Conservation (phyloP, 2,329 filamentous ascomycete genomes). For the Ophiostoma fasciatum region DNA sequence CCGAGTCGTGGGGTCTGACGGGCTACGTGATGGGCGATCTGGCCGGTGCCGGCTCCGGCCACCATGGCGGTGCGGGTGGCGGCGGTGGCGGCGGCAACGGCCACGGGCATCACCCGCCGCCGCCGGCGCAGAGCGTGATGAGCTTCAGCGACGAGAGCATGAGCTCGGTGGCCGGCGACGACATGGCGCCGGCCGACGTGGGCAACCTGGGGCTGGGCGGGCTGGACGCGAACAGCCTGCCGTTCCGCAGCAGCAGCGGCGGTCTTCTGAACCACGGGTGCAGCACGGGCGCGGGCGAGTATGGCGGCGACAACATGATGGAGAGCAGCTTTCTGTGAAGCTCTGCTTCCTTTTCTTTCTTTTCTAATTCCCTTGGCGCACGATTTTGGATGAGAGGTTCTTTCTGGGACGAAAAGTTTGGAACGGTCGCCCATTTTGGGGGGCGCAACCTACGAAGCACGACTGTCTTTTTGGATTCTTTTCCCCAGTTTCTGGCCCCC, state of each 20-base stretch:
- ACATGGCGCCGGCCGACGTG: slow-evolving; percentile 30
- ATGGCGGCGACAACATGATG: slow-evolving; percentile 27
- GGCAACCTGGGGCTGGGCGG: slow-evolving; percentile 25
- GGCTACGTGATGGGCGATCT: slow-evolving; percentile 37
- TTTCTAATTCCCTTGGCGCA: too few species aligned
- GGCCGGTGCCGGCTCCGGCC: slow-evolving; percentile 2
- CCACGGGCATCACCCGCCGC: slow-evolving; percentile 18
- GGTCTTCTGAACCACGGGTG: slow-evolving; percentile 9
- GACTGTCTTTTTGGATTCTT: too few species aligned
- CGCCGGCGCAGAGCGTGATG: slow-evolving; percentile 35
- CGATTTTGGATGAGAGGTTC: too few species aligned
- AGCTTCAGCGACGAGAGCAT: slow-evolving; percentile 44
- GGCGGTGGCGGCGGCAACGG: slow-evolving; percentile 4
- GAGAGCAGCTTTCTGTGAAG: slow-evolving; percentile 20
- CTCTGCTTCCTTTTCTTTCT: too few species aligned
- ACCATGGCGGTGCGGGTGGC: slow-evolving; percentile 27
- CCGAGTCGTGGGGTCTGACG: slow-evolving; percentile 40
- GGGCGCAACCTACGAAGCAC: too few species aligned
- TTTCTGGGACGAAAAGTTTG: too few species aligned
- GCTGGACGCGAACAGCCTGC: slow-evolving; percentile 25
- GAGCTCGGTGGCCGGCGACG: slow-evolving; percentile 35
- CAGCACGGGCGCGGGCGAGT: slow-evolving; percentile 13
- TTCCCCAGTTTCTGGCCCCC: too few species aligned
- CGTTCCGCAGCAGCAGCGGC: slow-evolving; percentile 18
- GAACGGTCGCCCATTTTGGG: too few species aligned